phyloP scores from a whole-genome alignment of 805 yeast genomes.

The Metschnikowia noctiluminum region DNA sequence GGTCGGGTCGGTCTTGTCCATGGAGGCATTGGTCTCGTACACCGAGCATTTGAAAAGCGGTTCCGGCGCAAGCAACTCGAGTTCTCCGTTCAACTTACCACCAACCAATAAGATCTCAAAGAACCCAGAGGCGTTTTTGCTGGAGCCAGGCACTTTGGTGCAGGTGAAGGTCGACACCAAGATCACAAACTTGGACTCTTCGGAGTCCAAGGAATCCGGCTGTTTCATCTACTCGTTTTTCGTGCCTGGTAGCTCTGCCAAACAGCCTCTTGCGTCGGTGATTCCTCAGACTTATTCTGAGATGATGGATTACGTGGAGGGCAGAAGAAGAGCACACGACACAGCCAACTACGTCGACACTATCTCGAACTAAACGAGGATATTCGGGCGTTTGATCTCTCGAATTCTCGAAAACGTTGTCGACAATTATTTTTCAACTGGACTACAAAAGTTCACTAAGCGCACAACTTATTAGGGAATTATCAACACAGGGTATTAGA shows the following conservation, averaged over 20 bases:
- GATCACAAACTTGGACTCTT: slow-evolving; percentile 65
- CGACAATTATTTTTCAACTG: too few relatives aligned
- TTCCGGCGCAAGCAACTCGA: slow-evolving; percentile 21
- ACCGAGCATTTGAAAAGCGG: slow-evolving; percentile 70
- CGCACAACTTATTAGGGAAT: too few relatives aligned
- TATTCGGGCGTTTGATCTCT: background rate
- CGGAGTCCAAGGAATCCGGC: slow-evolving; percentile 69
- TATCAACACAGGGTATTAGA: too few relatives aligned
- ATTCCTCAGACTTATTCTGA: slow-evolving; percentile 86
- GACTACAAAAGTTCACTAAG: too few relatives aligned
- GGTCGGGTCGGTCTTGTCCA: slow-evolving; percentile 83
- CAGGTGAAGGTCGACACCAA: slow-evolving; percentile 87
- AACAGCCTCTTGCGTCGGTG: slow-evolving; percentile 60
- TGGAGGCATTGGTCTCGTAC: slow-evolving; percentile 80
- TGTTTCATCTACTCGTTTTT: slow-evolving; percentile 86
- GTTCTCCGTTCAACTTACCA: slow-evolving; percentile 45
- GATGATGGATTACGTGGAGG: slow-evolving; percentile 89
- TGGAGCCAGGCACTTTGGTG: slow-evolving; percentile 79
- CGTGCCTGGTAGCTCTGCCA: slow-evolving; percentile 58
- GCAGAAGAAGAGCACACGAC: slow-evolving; percentile 83
- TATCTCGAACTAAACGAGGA: slow-evolving; percentile 18
- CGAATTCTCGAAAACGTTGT: background rate
- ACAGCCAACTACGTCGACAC: slow-evolving; percentile 63
- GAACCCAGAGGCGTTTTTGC: slow-evolving; percentile 56
- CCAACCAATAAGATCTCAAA: slow-evolving; percentile 54